phyloP scores from a whole-genome alignment of 768 basidiomycete genomes.

The Omphalotus guepiniiformis region DNA sequence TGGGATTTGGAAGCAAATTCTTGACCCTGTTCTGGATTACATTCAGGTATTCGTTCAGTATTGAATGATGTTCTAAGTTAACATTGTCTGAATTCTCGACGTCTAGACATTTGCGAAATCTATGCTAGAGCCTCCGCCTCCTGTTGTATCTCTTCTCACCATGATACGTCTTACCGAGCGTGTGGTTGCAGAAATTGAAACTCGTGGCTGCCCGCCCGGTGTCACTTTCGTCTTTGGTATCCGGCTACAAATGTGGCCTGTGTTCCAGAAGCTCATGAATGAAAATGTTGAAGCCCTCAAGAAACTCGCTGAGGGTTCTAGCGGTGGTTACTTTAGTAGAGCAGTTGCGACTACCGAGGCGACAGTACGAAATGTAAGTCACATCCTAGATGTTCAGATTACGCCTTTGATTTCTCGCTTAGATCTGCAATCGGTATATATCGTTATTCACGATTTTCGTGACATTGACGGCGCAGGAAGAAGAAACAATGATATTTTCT shows the following conservation, averaged over 20 bases:
- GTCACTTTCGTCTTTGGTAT: conserved; percentile 79
- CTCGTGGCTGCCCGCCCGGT: conserved; percentile 72
- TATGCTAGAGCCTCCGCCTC: conserved; percentile 68
- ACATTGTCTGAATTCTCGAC: no score
- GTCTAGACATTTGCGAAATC: conserved; percentile 63
- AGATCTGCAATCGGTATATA: conserved; percentile 78
- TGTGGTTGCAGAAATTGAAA: conserved; percentile 69
- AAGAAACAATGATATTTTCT: conserved; percentile 95
- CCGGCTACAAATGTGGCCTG: conserved; percentile 87
- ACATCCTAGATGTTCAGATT: not conserved
- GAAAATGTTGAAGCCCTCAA: conserved; percentile 80
- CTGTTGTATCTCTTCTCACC: conserved; percentile 73
- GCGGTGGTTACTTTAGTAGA: conserved; percentile 59
- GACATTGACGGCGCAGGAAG: conserved; percentile 72
- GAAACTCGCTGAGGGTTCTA: conserved; percentile 72
- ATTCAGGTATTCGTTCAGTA: conserved; percentile 47
- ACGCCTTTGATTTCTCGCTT: conserved; percentile 1
- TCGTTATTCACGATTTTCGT: conserved; percentile 81
- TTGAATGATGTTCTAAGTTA: no score
- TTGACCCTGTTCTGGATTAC: conserved; percentile 89
- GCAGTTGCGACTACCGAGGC: conserved; percentile 62
- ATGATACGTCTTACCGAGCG: conserved; percentile 92
- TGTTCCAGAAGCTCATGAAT: conserved; percentile 87
- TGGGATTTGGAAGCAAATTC: conserved; percentile 84
- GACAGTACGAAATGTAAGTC: conserved; percentile 55